These are phyloP conservation scores for Zygoascus biomembranicola DNA, from an alignment of 805 yeast genomes.

Conservation along the genomic window DNA sequence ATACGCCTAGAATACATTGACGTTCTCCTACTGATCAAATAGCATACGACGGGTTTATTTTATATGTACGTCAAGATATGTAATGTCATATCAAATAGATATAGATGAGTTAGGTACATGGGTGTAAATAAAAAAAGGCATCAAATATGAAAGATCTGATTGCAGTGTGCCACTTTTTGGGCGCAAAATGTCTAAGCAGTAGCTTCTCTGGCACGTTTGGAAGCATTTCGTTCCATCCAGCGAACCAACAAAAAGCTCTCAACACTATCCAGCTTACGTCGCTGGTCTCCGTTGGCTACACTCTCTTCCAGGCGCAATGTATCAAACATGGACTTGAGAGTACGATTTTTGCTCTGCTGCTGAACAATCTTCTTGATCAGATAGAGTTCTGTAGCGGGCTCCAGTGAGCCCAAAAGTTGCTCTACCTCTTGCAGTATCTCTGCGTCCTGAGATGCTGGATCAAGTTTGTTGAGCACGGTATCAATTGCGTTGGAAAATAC, in stretches of 20 bases:
- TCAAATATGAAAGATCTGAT: too few species aligned
- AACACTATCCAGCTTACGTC: slow-evolving; percentile 11
- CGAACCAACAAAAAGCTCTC: slow-evolving; percentile 41
- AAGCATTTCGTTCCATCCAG: slow-evolving; percentile 32
- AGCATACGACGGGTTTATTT: too few species aligned
- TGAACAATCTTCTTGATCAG: slow-evolving; percentile 13
- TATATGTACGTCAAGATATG: neutral
- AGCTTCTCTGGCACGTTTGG: neutral
- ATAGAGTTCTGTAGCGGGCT: slow-evolving; percentile 14
- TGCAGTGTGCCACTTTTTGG: too few species aligned
- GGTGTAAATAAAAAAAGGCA: too few species aligned
- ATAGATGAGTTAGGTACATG: neutral
- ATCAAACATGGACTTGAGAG: slow-evolving; percentile 2
- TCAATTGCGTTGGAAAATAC: slow-evolving; percentile 2
- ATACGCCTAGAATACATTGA: too few species aligned
- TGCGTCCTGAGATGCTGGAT: slow-evolving; percentile 4
- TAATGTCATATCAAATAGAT: neutral
- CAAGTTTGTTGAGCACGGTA: slow-evolving; percentile 3
- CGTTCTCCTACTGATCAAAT: too few species aligned
- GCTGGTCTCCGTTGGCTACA: neutral
- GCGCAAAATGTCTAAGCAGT: neutral
- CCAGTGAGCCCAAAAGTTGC: slow-evolving; percentile 1
- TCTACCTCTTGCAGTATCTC: slow-evolving; percentile 1
- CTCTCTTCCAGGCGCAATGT: neutral
- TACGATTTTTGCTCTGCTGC: slow-evolving; percentile 2